Conservation (phyloP, 1,284 basidiomycete genomes). For the Ustilago tritici region DNA sequence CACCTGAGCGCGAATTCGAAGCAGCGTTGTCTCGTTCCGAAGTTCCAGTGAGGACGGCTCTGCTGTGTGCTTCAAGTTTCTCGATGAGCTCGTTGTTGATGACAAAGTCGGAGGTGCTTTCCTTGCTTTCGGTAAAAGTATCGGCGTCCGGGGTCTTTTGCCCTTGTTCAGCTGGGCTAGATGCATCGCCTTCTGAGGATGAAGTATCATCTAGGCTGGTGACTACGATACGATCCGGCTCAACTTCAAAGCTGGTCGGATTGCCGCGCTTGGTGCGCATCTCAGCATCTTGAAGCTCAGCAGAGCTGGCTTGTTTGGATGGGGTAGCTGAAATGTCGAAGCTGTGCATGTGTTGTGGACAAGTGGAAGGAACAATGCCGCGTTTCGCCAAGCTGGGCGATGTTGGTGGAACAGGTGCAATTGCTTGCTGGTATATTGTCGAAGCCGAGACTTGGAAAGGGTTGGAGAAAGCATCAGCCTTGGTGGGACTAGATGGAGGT, state of each 20-base stretch:
- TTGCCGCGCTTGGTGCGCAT: constrained; percentile 33
- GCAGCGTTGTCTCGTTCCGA: constrained; percentile 48
- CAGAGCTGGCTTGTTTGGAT: constrained; percentile 2
- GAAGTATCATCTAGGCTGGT: constrained; percentile 49
- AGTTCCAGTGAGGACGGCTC: constrained; percentile 46
- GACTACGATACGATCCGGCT: constrained; percentile 50
- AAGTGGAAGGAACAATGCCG: constrained; percentile 19
- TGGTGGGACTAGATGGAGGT: constrained; percentile 49
- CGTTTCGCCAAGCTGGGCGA: constrained; percentile 26
- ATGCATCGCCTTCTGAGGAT: constrained; percentile 30
- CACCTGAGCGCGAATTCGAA: constrained; percentile 21
- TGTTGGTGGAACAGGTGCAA: constrained; percentile 42
- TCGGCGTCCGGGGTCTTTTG: constrained; percentile 37
- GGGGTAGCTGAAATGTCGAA: constrained; percentile 7
- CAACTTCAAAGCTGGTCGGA: constrained; percentile 48
- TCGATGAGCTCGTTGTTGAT: constrained; percentile 60
- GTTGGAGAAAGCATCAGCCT: constrained; percentile 11
- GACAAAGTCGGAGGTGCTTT: constrained; percentile 31
- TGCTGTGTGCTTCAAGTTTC: constrained; percentile 55
- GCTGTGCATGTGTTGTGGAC: constrained; percentile 14
- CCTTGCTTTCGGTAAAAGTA: constrained; percentile 29
- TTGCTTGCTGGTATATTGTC: constrained; percentile 35
- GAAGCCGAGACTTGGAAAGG: constrained; percentile 19
- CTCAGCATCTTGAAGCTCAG: constrained; percentile 34
- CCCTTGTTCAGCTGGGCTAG: constrained; percentile 8